Evolutionary conservation across 805 yeast species (phyloP).

Genomic region (Metschnikowia aberdeeniae): DNA sequence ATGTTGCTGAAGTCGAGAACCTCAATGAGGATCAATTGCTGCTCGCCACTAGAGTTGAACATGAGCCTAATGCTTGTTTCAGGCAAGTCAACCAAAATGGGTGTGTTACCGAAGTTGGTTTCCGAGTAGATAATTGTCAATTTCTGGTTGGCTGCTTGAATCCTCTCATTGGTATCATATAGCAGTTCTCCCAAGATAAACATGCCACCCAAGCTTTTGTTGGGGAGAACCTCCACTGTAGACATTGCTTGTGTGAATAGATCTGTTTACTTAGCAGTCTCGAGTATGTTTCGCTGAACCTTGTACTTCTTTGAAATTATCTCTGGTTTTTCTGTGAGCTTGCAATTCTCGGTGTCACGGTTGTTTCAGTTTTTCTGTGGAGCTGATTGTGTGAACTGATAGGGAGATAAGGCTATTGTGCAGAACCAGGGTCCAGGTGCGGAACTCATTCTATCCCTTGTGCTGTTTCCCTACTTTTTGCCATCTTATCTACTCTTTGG

Average conservation of each 20-base stretch:
- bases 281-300: no score
- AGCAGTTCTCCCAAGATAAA: conserved; percentile 29
- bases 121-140: conserved; percentile 30
- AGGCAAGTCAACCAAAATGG: conserved; percentile 28
- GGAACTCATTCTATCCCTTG: no score
- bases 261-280: no score
- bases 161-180: conserved; percentile 23
- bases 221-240: conserved; percentile 23
- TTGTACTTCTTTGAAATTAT: no score
- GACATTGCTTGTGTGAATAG: conserved; percentile 6
- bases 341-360: no score
- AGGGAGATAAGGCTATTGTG: no score
- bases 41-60: conserved; percentile 25
- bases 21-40: conserved; percentile 29
- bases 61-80: conserved; percentile 23
- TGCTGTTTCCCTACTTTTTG: no score
- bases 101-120: conserved; percentile 27
- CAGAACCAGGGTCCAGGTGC: no score
- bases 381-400: no score
- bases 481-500: no score
- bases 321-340: no score
- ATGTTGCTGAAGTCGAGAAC: conserved; percentile 20
- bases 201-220: conserved; percentile 32
- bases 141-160: conserved; percentile 25
- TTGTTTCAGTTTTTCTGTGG: no score